Evolutionary conservation across 495 filamentous ascomycete genomes (phyloP).

Genomic region (Thozetella sp.): DNA sequence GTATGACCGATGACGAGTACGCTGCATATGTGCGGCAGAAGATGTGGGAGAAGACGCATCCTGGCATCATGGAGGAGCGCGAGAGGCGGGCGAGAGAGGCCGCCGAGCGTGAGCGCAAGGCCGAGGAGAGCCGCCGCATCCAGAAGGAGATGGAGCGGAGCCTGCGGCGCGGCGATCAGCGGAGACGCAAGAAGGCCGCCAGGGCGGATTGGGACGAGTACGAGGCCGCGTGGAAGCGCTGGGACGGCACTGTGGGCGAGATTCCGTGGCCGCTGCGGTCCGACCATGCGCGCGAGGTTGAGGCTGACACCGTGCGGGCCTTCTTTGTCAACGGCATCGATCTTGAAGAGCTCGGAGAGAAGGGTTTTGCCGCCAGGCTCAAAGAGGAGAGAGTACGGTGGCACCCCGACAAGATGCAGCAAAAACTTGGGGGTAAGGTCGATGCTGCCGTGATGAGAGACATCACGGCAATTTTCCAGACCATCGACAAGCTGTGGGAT

Average conservation of each 20-base stretch:
- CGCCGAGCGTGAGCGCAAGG: slow-evolving; percentile 34
- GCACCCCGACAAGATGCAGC: slow-evolving; percentile 99
- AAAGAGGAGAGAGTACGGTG: slow-evolving; percentile 89
- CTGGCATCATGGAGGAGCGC: slow-evolving; percentile 58
- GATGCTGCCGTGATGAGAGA: slow-evolving; percentile 66
- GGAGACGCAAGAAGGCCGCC: slow-evolving; percentile 34
- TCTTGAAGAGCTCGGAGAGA: slow-evolving; percentile 60
- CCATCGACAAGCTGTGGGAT: slow-evolving; percentile 81
- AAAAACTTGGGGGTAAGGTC: slow-evolving; percentile 73
- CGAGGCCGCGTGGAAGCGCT: slow-evolving; percentile 57
- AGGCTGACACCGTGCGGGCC: slow-evolving; percentile 26
- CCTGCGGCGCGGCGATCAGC: slow-evolving; percentile 49
- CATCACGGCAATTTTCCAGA: slow-evolving; percentile 91
- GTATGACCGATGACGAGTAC: slow-evolving; percentile 92
- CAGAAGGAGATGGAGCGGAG: slow-evolving; percentile 46
- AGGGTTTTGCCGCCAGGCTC: slow-evolving; percentile 61
- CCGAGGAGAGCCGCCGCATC: slow-evolving; percentile 50
- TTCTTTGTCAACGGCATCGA: slow-evolving; percentile 44
- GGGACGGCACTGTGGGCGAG: slow-evolving; percentile 35
- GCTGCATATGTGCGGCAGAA: slow-evolving; percentile 75
- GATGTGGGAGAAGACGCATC: slow-evolving; percentile 93
- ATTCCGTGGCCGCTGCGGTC: slow-evolving; percentile 82
- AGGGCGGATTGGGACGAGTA: slow-evolving; percentile 66
- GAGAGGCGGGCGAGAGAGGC: slow-evolving; percentile 44
- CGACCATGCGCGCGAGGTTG: slow-evolving; percentile 44